Percentiles rank a stretch among this genome's conserved stretches.
phyloP scores from a whole-genome alignment of 78 protist genomes.

The Dictyostelium intermedium region DNA sequence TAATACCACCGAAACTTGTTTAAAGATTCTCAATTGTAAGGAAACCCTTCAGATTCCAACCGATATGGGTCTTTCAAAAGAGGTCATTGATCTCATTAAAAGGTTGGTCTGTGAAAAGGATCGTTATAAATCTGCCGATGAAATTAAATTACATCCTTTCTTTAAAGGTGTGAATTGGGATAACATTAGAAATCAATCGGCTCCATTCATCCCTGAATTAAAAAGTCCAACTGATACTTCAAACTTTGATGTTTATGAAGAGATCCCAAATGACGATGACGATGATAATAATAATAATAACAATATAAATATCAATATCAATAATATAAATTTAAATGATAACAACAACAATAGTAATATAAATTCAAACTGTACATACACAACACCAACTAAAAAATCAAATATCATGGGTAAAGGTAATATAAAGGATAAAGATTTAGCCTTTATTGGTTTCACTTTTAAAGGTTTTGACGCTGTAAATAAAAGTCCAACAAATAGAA shows the following conservation, averaged over 20 bases:
- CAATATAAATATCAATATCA: neutral
- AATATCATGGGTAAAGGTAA: constrained; percentile 14
- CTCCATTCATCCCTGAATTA: constrained; percentile 80
- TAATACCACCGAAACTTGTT: constrained; percentile 81
- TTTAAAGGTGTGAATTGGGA: constrained; percentile 89
- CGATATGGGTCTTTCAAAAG: constrained; percentile 57
- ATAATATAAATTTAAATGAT: neutral
- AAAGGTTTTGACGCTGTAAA: constrained; percentile 69
- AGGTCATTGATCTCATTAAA: constrained; percentile 83
- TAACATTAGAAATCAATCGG: constrained; percentile 36
- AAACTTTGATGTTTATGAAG: constrained; percentile 64
- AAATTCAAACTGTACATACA: neutral
- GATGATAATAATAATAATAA: neutral
- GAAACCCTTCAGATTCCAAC: constrained; percentile 65
- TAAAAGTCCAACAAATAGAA: constrained; percentile 22
- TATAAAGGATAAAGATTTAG: constrained; percentile 66
- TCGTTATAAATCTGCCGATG: constrained; percentile 56
- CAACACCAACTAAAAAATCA: constrained; percentile 11
- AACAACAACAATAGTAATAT: neutral
- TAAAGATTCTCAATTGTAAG: constrained; percentile 79
- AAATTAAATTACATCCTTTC: constrained; percentile 92
- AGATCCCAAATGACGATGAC: neutral
- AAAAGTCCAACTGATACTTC: constrained; percentile 70
- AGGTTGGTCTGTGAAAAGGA: constrained; percentile 76
- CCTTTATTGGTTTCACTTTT: constrained; percentile 70